A percentile compares a stretch with the other conserved stretches of the same genome.
Conservation (phyloP, 2,329 filamentous ascomycete genomes). For the Phialocephala sp. region DNA sequence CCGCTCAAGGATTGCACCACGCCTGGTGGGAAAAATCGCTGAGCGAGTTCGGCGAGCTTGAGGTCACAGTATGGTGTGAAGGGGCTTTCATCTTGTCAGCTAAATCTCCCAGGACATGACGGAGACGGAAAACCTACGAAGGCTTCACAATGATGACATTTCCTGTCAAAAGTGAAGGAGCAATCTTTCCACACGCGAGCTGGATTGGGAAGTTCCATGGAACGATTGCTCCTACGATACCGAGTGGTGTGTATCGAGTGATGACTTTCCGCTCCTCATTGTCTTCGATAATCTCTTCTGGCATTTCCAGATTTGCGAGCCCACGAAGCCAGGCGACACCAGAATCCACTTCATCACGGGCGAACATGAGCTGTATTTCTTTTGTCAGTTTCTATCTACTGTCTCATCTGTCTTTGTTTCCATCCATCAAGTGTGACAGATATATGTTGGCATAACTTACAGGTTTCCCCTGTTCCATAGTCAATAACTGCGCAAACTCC, state of each 20-base stretch:
- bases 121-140: conserved; percentile 42
- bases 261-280: conserved; percentile 45
- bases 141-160: conserved; percentile 63
- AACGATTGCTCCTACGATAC: conserved; percentile 59
- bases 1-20: conserved; percentile 62
- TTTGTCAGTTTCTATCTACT: conserved; percentile 45
- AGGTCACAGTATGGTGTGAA: conserved; percentile 59
- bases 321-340: conserved; percentile 15
- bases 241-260: conserved; percentile 53
- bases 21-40: conserved; percentile 56
- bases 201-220: conserved; percentile 64
- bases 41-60: conserved; percentile 57
- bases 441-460: no score
- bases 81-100: conserved; percentile 38
- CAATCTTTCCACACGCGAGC: conserved; percentile 56
- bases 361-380: conserved; percentile 40
- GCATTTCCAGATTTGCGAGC: conserved; percentile 12
- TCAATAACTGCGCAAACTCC: conserved; percentile 44
- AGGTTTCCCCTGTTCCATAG: conserved; percentile 59
- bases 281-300: conserved; percentile 28
- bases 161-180: conserved; percentile 55
- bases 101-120: neutral
- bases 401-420: conserved; percentile 24
- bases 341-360: conserved; percentile 19
- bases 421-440: neutral